Conservation (phyloP, 805 yeast genomes). For the Candida pseudoglaebosa region DNA sequence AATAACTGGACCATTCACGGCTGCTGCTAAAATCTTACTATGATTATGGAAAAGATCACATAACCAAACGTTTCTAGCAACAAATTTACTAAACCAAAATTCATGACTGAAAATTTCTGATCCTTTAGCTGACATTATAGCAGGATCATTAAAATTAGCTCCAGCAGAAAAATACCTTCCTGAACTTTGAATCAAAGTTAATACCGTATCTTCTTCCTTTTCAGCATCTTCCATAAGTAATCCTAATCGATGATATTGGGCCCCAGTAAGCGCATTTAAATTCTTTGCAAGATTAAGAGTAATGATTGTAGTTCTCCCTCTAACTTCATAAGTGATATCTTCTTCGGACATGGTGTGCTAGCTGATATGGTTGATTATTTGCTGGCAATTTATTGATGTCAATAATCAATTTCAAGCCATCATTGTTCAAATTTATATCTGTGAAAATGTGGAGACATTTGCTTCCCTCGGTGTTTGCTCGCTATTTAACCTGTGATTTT, state of each 20-base stretch:
- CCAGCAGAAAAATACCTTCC: conserved; percentile 85
- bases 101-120: conserved; percentile 32
- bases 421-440: not conserved
- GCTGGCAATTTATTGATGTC: no score
- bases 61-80: conserved; percentile 67
- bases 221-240: conserved; percentile 60
- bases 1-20: conserved; percentile 83
- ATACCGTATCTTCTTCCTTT: conserved; percentile 52
- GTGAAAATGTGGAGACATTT: not conserved
- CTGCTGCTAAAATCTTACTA: conserved; percentile 63
- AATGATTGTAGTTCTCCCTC: conserved; percentile 54
- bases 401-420: no score
- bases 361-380: no score
- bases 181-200: conserved; percentile 64
- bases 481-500: not conserved
- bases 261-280: conserved; percentile 64
- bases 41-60: conserved; percentile 69
- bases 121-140: conserved; percentile 25
- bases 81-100: conserved; percentile 54
- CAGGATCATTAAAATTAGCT: conserved; percentile 57
- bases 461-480: conserved; percentile 1
- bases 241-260: conserved; percentile 60
- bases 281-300: conserved; percentile 58
- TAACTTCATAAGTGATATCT: conserved; percentile 38
- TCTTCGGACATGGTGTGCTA: conserved; percentile 10